phyloP scores from a whole-genome alignment of 208 protist genomes.

The Trypanosoma rangeli region DNA sequence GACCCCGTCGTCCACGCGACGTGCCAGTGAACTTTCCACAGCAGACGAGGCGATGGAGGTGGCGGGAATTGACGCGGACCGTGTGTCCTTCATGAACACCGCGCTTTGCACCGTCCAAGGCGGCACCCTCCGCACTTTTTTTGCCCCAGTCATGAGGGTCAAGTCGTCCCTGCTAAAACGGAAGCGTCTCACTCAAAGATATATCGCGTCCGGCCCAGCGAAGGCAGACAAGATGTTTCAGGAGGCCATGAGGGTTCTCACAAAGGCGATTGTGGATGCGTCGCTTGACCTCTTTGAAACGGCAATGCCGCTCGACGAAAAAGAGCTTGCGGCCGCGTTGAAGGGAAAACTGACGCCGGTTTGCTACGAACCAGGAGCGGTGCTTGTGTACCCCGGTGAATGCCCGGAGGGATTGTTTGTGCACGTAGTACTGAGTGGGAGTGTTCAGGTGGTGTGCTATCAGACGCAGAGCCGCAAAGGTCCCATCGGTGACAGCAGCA shows the following conservation, averaged over 20 bases:
- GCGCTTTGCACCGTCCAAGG: conserved; percentile 71
- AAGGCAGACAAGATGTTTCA: conserved; percentile 33
- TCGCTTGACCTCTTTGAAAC: conserved; percentile 46
- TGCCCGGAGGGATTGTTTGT: conserved; percentile 71
- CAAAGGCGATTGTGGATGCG: conserved; percentile 49
- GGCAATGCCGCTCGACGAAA: conserved; percentile 52
- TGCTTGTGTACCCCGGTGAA: conserved; percentile 71
- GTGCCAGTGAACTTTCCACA: neutral
- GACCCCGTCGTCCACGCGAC: neutral
- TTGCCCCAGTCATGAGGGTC: conserved; percentile 69
- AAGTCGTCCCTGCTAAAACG: conserved; percentile 45
- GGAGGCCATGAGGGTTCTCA: conserved; percentile 46
- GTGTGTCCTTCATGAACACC: conserved; percentile 82
- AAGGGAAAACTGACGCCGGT: conserved; percentile 49
- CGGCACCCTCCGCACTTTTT: conserved; percentile 59
- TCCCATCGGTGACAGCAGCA: conserved; percentile 17
- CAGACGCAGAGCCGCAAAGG: conserved; percentile 59
- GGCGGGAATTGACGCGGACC: conserved; percentile 53
- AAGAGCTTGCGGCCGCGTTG: conserved; percentile 44
- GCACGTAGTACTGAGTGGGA: conserved; percentile 70
- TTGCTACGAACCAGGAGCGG: conserved; percentile 55
- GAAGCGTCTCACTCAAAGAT: conserved; percentile 33
- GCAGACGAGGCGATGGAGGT: conserved; percentile 18
- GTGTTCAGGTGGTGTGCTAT: conserved; percentile 59
- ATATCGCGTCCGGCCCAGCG: conserved; percentile 26